Percentiles rank a stretch among this genome's conserved stretches.
Conservation (phyloP, 176 grass and related monocot species). For the Oryza nivara region DNA sequence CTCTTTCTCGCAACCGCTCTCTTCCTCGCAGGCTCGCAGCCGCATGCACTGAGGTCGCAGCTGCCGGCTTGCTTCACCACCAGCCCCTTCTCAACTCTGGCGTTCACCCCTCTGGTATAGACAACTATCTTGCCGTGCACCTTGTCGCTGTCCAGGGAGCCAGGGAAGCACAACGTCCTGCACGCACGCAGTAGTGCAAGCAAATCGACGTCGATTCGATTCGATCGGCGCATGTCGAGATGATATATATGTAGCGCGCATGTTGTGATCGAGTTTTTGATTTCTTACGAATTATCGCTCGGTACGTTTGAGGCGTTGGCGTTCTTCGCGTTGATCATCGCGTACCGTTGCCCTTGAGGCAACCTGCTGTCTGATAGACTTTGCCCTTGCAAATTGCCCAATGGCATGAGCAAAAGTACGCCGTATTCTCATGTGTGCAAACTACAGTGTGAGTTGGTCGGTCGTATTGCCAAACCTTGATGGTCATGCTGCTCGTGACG, state of each 20-base stretch:
- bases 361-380: constrained; percentile 49
- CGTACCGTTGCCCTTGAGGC: constrained; percentile 22
- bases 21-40: no score
- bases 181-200: neutral
- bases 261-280: no score
- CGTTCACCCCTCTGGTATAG: constrained; percentile 58
- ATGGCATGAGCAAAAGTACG: neutral
- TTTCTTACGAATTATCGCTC: constrained; percentile 42
- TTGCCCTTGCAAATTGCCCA: constrained; percentile 49
- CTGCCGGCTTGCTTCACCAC: constrained; percentile 55
- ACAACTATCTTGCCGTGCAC: constrained; percentile 64
- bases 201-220: neutral
- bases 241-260: neutral
- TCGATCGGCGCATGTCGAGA: neutral
- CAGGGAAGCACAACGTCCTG: constrained; percentile 58
- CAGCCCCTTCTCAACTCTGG: constrained; percentile 49
- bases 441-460: neutral
- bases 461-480: constrained; percentile 42
- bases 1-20: no score
- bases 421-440: neutral
- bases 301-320: constrained; percentile 33
- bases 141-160: constrained; percentile 55
- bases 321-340: constrained; percentile 53
- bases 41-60: no score
- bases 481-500: neutral